A percentile compares a stretch with the other conserved stretches of the same genome.
These are phyloP conservation scores for Basidiobolus meristosporus DNA, from an alignment of 371 early-diverging fungal genomes.

Conservation along the genomic window DNA sequence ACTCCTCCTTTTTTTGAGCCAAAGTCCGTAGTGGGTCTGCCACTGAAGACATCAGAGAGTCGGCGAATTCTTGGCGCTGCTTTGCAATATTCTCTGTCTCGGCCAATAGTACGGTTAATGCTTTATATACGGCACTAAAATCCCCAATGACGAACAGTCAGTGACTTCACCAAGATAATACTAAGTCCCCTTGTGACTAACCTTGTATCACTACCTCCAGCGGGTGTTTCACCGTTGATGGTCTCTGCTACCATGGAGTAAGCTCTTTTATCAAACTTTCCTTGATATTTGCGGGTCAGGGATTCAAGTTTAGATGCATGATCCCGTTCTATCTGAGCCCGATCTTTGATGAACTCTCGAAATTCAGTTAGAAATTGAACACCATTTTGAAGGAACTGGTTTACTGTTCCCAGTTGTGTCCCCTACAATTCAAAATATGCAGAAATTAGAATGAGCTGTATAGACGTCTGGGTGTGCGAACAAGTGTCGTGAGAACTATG, in stretches of 20 bases:
- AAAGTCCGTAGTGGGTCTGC: slow-evolving; percentile 34
- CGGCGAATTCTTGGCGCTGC: slow-evolving; percentile 29
- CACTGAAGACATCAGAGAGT: slow-evolving; percentile 22
- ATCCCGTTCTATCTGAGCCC: slow-evolving; percentile 50
- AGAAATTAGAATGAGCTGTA: no score
- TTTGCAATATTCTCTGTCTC: slow-evolving; percentile 35
- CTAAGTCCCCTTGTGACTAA: not conserved
- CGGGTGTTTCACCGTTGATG: not conserved
- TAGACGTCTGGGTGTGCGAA: no score
- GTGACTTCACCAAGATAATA: not conserved
- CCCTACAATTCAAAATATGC: no score
- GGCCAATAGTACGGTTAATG: slow-evolving; percentile 33
- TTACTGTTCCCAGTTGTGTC: not conserved
- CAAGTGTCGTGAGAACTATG: no score
- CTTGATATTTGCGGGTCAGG: slow-evolving; percentile 34
- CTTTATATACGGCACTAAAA: slow-evolving; percentile 18
- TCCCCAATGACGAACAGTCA: not conserved
- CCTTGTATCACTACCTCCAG: slow-evolving; percentile 4
- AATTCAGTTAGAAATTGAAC: slow-evolving; percentile 39
- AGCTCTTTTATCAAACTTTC: slow-evolving; percentile 13
- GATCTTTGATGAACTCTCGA: slow-evolving; percentile 54
- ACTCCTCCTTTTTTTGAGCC: slow-evolving; percentile 38
- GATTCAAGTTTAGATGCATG: slow-evolving; percentile 51
- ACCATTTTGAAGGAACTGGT: slow-evolving; percentile 11
- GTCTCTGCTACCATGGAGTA: not conserved